Evolutionary conservation across 1,284 basidiomycete species (phyloP).

Genomic region (Clitocybe nebularis): DNA sequence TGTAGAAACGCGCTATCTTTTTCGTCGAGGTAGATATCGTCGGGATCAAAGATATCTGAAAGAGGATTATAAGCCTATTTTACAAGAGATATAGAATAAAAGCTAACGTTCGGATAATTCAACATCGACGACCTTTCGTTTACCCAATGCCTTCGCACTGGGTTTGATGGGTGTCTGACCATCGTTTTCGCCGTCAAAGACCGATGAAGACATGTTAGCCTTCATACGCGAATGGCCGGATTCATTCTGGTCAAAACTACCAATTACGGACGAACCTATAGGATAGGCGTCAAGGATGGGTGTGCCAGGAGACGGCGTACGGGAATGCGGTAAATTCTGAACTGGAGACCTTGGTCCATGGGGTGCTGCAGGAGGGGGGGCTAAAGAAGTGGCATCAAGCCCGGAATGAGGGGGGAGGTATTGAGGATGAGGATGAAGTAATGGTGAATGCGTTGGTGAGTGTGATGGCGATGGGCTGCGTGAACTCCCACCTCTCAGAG

Average conservation of each 20-base stretch:
- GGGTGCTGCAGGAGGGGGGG: slow-evolving; percentile 61
- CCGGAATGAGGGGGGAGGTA: slow-evolving; percentile 14
- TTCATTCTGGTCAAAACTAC: slow-evolving; percentile 15
- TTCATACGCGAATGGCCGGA: slow-evolving; percentile 14
- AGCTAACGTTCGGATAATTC: slow-evolving; percentile 46
- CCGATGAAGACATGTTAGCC: not conserved
- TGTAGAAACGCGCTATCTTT: slow-evolving; percentile 21
- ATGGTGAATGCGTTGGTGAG: slow-evolving; percentile 19
- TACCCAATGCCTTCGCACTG: slow-evolving; percentile 79
- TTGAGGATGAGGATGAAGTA: slow-evolving; percentile 12
- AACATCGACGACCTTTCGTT: slow-evolving; percentile 56
- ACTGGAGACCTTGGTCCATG: slow-evolving; percentile 66
- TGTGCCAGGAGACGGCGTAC: slow-evolving; percentile 40
- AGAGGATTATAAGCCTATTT: not conserved
- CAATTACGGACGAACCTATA: not conserved
- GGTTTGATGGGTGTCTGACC: slow-evolving; percentile 40
- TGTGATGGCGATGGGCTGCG: slow-evolving; percentile 20
- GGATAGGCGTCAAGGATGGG: slow-evolving; percentile 35
- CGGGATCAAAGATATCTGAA: slow-evolving; percentile 23
- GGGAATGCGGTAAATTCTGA: slow-evolving; percentile 44
- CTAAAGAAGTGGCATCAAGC: slow-evolving; percentile 35
- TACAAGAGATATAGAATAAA: slow-evolving; percentile 6
- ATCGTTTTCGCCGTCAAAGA: slow-evolving; percentile 27
- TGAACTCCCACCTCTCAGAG: slow-evolving; percentile 13
- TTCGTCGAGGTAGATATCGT: slow-evolving; percentile 24